Base-by-base conservation (phyloP, 805 yeast species). In the Nakazawaea sp. region DNA sequence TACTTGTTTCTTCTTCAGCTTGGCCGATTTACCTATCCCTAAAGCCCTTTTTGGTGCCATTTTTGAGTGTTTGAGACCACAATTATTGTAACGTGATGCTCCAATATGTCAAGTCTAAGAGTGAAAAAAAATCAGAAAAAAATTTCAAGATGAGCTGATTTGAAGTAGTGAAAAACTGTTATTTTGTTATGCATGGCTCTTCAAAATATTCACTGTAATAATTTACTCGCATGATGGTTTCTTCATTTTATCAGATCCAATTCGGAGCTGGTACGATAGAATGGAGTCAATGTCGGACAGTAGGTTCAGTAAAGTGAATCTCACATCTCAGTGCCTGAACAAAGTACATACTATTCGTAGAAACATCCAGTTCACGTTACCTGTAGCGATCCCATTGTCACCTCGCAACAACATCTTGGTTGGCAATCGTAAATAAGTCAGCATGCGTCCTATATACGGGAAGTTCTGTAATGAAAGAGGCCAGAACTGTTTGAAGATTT, bases 211-310 rank as follows among this genome's bases (percentile, higher is more conserved):
- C n/a, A n/a, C n/a, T n/a, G n/a, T n/a, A n/a, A n/a, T n/a, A n/a
- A n/a, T n/a, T n/a, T n/a, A n/a, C n/a, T n/a, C n/a, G n/a, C n/a
- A n/a, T n/a, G n/a, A n/a, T n/a, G n/a, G n/a, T n/a, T n/a, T n/a
- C n/a, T n/a, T n/a, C n/a, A n/a, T n/a, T n/a, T n/a, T n/a, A n/a
- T n/a, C n/a, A n/a, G n/a, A n/a, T n/a, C n/a, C n/a, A n/a, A n/a
- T n/a, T n/a, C n/a, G n/a, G n/a, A n/a, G n/a, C n/a, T 92, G 99
- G 99, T 74, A 96, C 47, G 89, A 88, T 47, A 68, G 96, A 31
- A 66, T 92, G 42, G 97, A 92, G 55, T 95, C 85, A 48, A 88
- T 85, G 53, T 69, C 94, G 43, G 97, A 92, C 55, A 71, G 95
- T 45, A 72, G 94, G 41, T 81, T 87, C 40, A 75, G 80, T 20